These are phyloP conservation scores for Rhynchosporium graminicola DNA, from an alignment of 2,329 filamentous ascomycete genomes.

Conservation along the genomic window DNA sequence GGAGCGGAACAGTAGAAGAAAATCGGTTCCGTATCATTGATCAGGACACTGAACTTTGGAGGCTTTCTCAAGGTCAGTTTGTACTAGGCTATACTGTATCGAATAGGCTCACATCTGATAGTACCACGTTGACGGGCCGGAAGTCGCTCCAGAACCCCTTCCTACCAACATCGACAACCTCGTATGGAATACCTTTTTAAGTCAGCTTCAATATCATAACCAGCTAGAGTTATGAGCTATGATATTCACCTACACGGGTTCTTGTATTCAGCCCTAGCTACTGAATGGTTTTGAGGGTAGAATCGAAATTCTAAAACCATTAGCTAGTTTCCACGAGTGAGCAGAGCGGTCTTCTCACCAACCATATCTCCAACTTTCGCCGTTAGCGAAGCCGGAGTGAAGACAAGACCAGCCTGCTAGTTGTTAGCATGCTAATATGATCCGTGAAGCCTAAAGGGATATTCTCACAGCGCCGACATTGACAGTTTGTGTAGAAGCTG, in stretches of 20 bases:
- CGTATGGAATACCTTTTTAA: slow-evolving; percentile 52
- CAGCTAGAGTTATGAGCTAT: no score
- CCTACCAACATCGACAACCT: slow-evolving; percentile 50
- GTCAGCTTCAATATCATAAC: no score
- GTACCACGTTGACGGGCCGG: slow-evolving; percentile 46
- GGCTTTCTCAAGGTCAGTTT: slow-evolving; percentile 29
- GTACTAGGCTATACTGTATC: background rate
- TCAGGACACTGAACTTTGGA: slow-evolving; percentile 46
- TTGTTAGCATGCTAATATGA: background rate
- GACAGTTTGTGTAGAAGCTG: slow-evolving; percentile 18
- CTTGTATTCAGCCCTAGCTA: slow-evolving; percentile 57
- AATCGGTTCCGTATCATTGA: slow-evolving; percentile 64
- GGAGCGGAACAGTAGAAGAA: slow-evolving; percentile 73
- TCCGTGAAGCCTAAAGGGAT: background rate
- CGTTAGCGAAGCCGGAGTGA: slow-evolving; percentile 28
- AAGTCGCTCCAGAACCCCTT: slow-evolving; percentile 56
- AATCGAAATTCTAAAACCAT: slow-evolving; percentile 53
- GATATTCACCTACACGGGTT: slow-evolving; percentile 50
- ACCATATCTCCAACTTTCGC: slow-evolving; percentile 33
- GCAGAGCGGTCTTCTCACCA: slow-evolving; percentile 19
- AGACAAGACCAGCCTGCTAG: slow-evolving; percentile 23
- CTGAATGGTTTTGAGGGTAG: slow-evolving; percentile 62
- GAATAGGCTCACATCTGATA: slow-evolving; percentile 43
- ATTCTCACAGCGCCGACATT: slow-evolving; percentile 24
- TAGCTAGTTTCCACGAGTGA: slow-evolving; percentile 1